Percentiles rank a stretch among this genome's conserved stretches.
These are phyloP conservation scores for Lentinula raphanica DNA, from an alignment of 768 basidiomycete genomes.

Conservation along the genomic window DNA sequence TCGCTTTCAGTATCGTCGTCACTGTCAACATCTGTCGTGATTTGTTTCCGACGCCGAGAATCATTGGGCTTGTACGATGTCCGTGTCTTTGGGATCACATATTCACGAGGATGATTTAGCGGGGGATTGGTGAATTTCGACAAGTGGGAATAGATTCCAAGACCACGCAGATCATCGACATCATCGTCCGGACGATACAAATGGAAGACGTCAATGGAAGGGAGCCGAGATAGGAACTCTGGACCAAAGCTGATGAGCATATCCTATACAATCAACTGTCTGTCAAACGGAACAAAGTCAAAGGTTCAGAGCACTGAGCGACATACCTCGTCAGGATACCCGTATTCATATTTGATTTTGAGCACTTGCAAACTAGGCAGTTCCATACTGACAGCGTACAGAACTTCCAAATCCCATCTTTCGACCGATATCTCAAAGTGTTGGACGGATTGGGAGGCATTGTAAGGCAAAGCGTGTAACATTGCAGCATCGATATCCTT, in stretches of 20 bases:
- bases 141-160: conserved; percentile 21
- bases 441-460: conserved; percentile 20
- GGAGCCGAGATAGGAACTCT: conserved; percentile 33
- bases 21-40: neutral
- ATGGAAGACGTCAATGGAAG: conserved; percentile 31
- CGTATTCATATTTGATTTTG: conserved; percentile 33
- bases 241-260: conserved; percentile 38
- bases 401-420: conserved; percentile 42
- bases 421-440: conserved; percentile 30
- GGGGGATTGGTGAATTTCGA: conserved; percentile 12
- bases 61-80: neutral
- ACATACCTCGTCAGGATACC: conserved; percentile 37
- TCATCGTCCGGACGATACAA: conserved; percentile 23
- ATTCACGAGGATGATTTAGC: neutral
- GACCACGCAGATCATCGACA: neutral
- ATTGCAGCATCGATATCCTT: conserved; percentile 13
- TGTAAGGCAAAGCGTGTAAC: conserved; percentile 10
- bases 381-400: conserved; percentile 35
- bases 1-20: neutral
- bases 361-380: conserved; percentile 32
- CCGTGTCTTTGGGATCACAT: neutral
- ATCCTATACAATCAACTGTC: conserved; percentile 18
- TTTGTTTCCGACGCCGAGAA: neutral
- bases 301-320: neutral
- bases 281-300: neutral